Percentiles rank a stretch among this genome's conserved stretches.
phyloP scores from a whole-genome alignment of 768 basidiomycete genomes.

The Termitomyces sp. region DNA sequence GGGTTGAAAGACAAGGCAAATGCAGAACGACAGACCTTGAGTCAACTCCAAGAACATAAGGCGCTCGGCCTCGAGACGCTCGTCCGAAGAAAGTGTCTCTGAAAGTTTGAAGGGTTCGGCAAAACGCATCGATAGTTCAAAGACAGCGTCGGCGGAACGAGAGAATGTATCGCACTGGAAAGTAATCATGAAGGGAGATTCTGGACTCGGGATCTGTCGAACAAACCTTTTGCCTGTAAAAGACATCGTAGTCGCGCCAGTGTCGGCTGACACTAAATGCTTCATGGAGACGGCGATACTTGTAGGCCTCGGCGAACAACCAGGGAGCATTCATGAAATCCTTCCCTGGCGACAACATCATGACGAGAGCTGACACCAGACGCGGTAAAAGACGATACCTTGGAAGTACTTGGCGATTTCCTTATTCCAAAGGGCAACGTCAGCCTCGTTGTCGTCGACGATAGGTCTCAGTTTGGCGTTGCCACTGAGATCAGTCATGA shows the following conservation, averaged over 20 bases:
- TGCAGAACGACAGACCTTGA: conserved; percentile 51
- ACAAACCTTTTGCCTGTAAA: conserved; percentile 83
- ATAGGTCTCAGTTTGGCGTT: conserved; percentile 85
- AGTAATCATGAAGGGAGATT: conserved; percentile 5
- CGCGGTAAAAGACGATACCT: conserved; percentile 35
- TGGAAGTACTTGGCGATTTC: conserved; percentile 94
- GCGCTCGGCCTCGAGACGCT: conserved; percentile 66
- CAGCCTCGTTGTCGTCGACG: conserved; percentile 85
- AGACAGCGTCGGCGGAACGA: conserved; percentile 86
- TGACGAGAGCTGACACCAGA: not conserved
- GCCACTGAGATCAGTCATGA: conserved; percentile 82
- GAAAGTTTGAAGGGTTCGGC: conserved; percentile 73
- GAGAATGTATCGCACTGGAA: conserved; percentile 89
- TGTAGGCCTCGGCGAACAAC: conserved; percentile 95
- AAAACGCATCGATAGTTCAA: conserved; percentile 90
- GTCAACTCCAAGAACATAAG: conserved; percentile 91
- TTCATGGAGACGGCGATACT: conserved; percentile 87
- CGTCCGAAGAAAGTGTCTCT: conserved; percentile 42
- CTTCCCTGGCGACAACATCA: conserved; percentile 43
- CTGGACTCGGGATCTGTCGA: not conserved
- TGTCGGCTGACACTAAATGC: conserved; percentile 89
- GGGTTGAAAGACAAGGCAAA: not conserved
- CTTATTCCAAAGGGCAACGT: conserved; percentile 95
- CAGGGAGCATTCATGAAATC: conserved; percentile 96
- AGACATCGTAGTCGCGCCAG: conserved; percentile 91